Conservation (phyloP, 2,329 filamentous ascomycete species). For the Ophiostoma populinum region DNA sequence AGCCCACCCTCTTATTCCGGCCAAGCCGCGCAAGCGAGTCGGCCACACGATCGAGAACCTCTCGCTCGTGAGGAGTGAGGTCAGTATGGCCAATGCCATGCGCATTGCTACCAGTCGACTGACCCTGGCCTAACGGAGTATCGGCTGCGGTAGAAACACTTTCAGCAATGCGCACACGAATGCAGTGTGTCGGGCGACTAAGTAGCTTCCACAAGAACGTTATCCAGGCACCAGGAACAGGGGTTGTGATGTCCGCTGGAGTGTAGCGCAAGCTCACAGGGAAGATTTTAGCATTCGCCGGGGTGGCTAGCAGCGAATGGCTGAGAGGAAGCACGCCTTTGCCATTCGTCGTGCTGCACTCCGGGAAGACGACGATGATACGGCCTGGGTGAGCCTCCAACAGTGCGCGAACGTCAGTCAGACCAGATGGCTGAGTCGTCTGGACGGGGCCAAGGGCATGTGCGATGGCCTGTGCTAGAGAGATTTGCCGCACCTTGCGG, state of each 20-base stretch:
- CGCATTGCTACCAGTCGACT: too few relatives aligned
- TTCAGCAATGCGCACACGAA: constrained; percentile 80
- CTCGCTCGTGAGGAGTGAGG: constrained; percentile 41
- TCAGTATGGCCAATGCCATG: neutral
- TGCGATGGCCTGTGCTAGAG: constrained; percentile 57
- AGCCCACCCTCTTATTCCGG: constrained; percentile 70
- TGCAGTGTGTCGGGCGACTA: constrained; percentile 69
- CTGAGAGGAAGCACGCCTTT: constrained; percentile 74
- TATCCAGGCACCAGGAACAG: constrained; percentile 56
- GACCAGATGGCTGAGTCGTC: constrained; percentile 16
- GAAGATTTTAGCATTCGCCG: constrained; percentile 59
- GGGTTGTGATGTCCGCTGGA: constrained; percentile 77
- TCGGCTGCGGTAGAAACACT: constrained; percentile 35
- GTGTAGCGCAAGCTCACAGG: constrained; percentile 82
- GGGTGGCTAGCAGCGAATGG: constrained; percentile 53
- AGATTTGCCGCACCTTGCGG: constrained; percentile 56
- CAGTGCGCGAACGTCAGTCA: constrained; percentile 47
- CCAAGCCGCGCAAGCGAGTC: constrained; percentile 79
- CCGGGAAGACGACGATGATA: constrained; percentile 75
- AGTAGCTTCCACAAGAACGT: constrained; percentile 75
- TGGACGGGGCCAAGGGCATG: constrained; percentile 50
- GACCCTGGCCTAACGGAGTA: neutral
- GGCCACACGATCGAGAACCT: constrained; percentile 58
- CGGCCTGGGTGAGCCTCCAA: constrained; percentile 52
- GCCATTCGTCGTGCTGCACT: constrained; percentile 88